Conservation (phyloP, 441 rosid genomes). For the Brassica balearica region DNA sequence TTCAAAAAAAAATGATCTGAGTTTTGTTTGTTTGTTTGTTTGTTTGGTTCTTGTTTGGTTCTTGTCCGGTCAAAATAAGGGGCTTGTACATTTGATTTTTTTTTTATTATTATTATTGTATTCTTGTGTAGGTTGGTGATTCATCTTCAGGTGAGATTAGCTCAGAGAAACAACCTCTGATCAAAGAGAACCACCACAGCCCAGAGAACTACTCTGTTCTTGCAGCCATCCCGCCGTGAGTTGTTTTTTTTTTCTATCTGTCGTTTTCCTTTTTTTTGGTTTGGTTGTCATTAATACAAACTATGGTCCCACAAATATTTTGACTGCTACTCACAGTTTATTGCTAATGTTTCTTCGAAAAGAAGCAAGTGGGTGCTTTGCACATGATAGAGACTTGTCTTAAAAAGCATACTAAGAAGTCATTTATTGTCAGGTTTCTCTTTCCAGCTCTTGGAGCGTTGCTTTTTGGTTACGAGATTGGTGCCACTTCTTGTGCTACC, state of each 20-base stretch:
- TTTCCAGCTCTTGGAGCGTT: slow-evolving; percentile 98
- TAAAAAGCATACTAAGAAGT: background rate
- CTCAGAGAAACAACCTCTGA: slow-evolving; percentile 66
- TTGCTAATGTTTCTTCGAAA: slow-evolving; percentile 6
- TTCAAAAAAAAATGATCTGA: too few species aligned
- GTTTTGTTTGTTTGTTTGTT: too few species aligned
- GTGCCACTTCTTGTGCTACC: slow-evolving; percentile 92
- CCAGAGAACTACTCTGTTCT: slow-evolving; percentile 67
- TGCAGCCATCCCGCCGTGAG: slow-evolving; percentile 84
- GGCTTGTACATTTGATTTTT: background rate
- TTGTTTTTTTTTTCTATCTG: slow-evolving; percentile 3
- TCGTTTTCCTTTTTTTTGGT: slow-evolving; percentile 6
- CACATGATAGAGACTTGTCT: slow-evolving; percentile 4
- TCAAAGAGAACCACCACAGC: slow-evolving; percentile 39
- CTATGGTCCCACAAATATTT: slow-evolving; percentile 22
- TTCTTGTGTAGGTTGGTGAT: slow-evolving; percentile 56
- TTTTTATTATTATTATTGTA: background rate
- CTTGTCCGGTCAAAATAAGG: too few species aligned
- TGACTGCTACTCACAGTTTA: slow-evolving; percentile 8
- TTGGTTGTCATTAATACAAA: slow-evolving; percentile 5
- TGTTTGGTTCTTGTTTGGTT: too few species aligned
- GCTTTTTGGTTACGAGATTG: slow-evolving; percentile 94
- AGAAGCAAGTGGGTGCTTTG: slow-evolving; percentile 9
- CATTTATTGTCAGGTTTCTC: slow-evolving; percentile 64
- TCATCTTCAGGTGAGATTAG: slow-evolving; percentile 69